Percentiles rank a stretch among this genome's conserved stretches.
These are phyloP conservation scores for Deinandra increscens DNA, from an alignment of 129 eudicot genomes.

Conservation along the genomic window DNA sequence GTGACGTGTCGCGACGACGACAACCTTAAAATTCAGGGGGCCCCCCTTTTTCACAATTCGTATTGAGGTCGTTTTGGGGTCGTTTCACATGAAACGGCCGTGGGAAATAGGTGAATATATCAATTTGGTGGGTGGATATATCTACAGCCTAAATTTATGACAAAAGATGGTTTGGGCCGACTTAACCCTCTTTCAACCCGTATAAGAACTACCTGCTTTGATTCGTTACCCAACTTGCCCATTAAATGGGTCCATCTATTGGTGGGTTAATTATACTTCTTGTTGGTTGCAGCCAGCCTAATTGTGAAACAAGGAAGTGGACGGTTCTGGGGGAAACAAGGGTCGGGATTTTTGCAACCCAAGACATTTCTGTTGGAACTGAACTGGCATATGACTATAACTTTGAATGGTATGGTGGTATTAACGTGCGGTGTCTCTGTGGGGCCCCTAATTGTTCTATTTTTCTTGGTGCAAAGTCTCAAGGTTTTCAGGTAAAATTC, in stretches of 20 bases:
- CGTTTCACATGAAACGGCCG: too few species aligned
- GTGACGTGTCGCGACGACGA: too few species aligned
- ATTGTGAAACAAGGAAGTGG: conserved; percentile 99
- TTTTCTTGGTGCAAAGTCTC: conserved; percentile 97
- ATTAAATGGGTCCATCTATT: neutral
- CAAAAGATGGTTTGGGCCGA: neutral
- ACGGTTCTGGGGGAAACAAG: conserved; percentile 85
- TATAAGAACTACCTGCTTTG: neutral
- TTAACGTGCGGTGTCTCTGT: conserved; percentile 91
- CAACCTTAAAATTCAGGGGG: too few species aligned
- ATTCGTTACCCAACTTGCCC: neutral
- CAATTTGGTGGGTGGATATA: too few species aligned
- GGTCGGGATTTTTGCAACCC: conserved; percentile 88
- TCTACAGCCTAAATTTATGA: too few species aligned
- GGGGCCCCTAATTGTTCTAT: conserved; percentile 91
- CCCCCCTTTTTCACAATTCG: too few species aligned
- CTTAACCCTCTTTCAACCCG: neutral
- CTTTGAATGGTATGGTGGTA: conserved; percentile 99
- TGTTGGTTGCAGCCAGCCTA: conserved; percentile 70
- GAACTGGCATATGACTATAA: conserved; percentile 89
- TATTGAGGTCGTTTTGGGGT: too few species aligned
- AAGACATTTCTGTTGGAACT: conserved; percentile 65
- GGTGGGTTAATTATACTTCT: neutral
- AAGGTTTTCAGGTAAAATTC: conserved; percentile 70
- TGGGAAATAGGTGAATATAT: too few species aligned